Percentiles rank a stretch among this genome's conserved stretches.
Conservation (phyloP, 495 filamentous ascomycete species). For the Aspergillus sparsus region DNA sequence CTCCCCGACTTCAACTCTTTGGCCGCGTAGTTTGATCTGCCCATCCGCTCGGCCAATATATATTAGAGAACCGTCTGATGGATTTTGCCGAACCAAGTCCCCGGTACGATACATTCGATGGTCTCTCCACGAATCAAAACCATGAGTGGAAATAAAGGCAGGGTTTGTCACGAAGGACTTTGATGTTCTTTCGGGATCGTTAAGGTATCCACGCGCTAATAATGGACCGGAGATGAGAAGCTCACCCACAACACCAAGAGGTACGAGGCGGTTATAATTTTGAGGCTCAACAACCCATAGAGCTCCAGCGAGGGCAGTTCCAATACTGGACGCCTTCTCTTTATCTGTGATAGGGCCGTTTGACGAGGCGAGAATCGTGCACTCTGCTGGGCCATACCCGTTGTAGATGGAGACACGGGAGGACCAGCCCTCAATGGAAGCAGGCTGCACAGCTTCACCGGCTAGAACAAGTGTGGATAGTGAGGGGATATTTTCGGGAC, state of each 20-base stretch:
- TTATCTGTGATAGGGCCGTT: conserved; percentile 11
- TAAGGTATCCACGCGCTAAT: conserved; percentile 69
- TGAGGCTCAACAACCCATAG: conserved; percentile 64
- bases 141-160: conserved; percentile 60
- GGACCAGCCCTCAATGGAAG: conserved; percentile 15
- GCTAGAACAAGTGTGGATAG: conserved; percentile 19
- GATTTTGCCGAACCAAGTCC: conserved; percentile 40
- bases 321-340: conserved; percentile 11
- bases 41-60: conserved; percentile 34
- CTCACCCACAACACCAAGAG: conserved; percentile 67
- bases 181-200: conserved; percentile 56
- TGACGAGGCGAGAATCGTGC: conserved; percentile 8
- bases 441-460: conserved; percentile 18
- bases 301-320: conserved; percentile 6
- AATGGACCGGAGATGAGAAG: conserved; percentile 73
- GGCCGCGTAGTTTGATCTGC: conserved; percentile 50
- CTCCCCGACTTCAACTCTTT: conserved; percentile 40
- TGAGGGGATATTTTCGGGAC: conserved; percentile 9
- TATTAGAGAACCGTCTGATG: conserved; percentile 15
- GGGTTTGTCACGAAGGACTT: conserved; percentile 15
- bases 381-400: conserved; percentile 23
- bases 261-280: conserved; percentile 48
- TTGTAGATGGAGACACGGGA: conserved; percentile 15
- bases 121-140: conserved; percentile 27
- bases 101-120: conserved; percentile 29